Evolutionary conservation across 1,284 basidiomycete species (phyloP).

Genomic region (Wallemia mellicola): DNA sequence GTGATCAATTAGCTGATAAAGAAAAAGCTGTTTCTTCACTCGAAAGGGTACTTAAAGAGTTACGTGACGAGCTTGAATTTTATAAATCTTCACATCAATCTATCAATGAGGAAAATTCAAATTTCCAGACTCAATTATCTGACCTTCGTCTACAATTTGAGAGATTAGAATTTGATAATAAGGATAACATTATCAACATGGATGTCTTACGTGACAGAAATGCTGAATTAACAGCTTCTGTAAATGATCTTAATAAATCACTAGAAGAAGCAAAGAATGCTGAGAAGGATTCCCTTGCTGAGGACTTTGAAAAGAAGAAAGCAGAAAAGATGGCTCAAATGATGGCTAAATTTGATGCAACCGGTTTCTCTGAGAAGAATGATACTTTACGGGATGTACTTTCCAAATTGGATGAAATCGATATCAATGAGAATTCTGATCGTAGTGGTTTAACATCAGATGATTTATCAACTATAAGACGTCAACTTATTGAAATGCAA

Average conservation of each 20-base stretch:
- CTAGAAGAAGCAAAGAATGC: constrained; percentile 27
- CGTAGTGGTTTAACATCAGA: constrained; percentile 24
- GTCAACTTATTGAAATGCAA: constrained; percentile 70
- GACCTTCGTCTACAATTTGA: constrained; percentile 76
- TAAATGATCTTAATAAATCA: constrained; percentile 69
- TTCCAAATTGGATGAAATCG: constrained; percentile 47
- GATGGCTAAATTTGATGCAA: constrained; percentile 95
- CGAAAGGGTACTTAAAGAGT: constrained; percentile 27
- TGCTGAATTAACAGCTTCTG: constrained; percentile 51
- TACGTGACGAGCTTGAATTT: constrained; percentile 33
- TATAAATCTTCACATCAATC: not conserved
- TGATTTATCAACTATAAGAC: constrained; percentile 45
- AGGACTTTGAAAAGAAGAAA: constrained; percentile 95
- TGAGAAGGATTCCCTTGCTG: constrained; percentile 56
- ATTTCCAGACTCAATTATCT: constrained; percentile 47
- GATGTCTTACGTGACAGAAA: constrained; percentile 93
- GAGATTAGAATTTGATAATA: constrained; percentile 76
- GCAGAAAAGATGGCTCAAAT: constrained; percentile 99
- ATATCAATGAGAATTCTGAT: constrained; percentile 25
- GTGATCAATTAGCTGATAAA: constrained; percentile 69
- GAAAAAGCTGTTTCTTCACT: constrained; percentile 44
- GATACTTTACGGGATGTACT: constrained; percentile 60
- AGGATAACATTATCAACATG: constrained; percentile 76
- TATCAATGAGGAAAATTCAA: constrained; percentile 45
- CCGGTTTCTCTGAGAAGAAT: constrained; percentile 71